These are phyloP conservation scores for Trichoderma koningiopsis DNA, from an alignment of 2,329 filamentous ascomycete species.

Conservation along the genomic window DNA sequence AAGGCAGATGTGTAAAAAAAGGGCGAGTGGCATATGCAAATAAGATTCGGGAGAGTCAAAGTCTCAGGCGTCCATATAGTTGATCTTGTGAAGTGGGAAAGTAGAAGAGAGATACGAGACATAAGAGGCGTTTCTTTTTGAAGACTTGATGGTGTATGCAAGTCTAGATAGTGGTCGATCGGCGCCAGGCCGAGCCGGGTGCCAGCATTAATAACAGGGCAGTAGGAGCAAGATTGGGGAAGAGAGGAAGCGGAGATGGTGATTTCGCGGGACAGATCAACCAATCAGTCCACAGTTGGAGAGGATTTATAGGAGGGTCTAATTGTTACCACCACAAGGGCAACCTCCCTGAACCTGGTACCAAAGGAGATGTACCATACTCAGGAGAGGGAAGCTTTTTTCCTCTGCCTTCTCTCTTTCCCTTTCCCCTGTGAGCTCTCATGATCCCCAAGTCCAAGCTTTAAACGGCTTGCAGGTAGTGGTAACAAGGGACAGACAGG, in stretches of 20 bases:
- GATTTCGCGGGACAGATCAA: background rate
- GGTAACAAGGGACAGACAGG: conserved; percentile 21
- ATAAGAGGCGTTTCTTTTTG: conserved; percentile 41
- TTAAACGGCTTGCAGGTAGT: conserved; percentile 13
- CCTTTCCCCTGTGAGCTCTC: background rate
- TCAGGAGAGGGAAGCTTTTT: conserved; percentile 2
- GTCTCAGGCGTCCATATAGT: conserved; percentile 36
- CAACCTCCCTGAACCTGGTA: conserved; percentile 28
- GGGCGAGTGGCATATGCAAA: conserved; percentile 30
- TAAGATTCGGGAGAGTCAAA: conserved; percentile 36
- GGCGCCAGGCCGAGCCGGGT: conserved; percentile 21
- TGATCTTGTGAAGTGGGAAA: conserved; percentile 28
- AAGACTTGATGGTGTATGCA: conserved; percentile 38
- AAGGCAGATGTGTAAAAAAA: conserved; percentile 22
- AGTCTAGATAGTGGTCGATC: conserved; percentile 29
- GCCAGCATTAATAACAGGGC: conserved; percentile 23
- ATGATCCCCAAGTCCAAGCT: conserved; percentile 19
- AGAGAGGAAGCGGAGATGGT: conserved; percentile 21
- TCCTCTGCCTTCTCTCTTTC: background rate
- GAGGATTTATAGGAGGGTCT: conserved; percentile 9
- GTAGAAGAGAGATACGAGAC: conserved; percentile 34
- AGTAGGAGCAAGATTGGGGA: conserved; percentile 10
- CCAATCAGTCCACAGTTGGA: conserved; percentile 16
- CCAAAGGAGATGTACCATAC: conserved; percentile 24
- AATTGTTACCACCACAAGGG: conserved; percentile 18